These are phyloP conservation scores for Pseudoneurospora amorphoporcata DNA, from an alignment of 495 filamentous ascomycete species.

Conservation along the genomic window DNA sequence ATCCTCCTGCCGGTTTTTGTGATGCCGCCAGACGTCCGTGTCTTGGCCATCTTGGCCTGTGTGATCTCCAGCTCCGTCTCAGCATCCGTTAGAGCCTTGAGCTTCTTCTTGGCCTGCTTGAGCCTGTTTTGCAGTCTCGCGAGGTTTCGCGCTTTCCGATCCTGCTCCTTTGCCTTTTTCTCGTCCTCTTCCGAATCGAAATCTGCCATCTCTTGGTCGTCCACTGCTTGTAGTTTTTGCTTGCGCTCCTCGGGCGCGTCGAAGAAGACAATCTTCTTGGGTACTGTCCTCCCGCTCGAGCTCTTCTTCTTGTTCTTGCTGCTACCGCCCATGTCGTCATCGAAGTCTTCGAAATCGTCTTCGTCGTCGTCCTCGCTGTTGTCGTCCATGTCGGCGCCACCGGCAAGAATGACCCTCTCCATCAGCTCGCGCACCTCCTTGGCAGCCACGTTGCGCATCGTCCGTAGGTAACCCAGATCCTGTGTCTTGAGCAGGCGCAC, in stretches of 20 bases:
- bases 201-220: conserved; percentile 25
- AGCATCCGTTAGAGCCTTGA: conserved; percentile 58
- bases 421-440: conserved; percentile 35
- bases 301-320: not conserved
- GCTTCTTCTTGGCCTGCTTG: conserved; percentile 53
- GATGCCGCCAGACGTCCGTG: conserved; percentile 56
- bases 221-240: conserved; percentile 25
- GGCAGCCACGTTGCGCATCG: conserved; percentile 40
- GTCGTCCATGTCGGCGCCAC: conserved; percentile 18
- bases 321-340: conserved; percentile 9
- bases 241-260: conserved; percentile 27
- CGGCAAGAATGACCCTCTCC: conserved; percentile 30
- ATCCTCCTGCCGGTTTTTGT: conserved; percentile 76
- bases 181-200: conserved; percentile 34
- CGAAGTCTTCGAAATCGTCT: conserved; percentile 18
- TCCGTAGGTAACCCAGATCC: conserved; percentile 80
- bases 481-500: conserved; percentile 92
- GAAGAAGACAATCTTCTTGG: conserved; percentile 37
- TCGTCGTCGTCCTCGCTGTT: conserved; percentile 16
- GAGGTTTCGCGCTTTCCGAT: conserved; percentile 37
- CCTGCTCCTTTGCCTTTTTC: conserved; percentile 35
- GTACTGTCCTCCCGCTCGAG: not conserved
- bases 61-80: conserved; percentile 68
- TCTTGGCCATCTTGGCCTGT: conserved; percentile 56
- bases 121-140: conserved; percentile 40